Evolutionary conservation across 768 basidiomycete species (phyloP).

Genomic region (Gelatoporia subvermispora): DNA sequence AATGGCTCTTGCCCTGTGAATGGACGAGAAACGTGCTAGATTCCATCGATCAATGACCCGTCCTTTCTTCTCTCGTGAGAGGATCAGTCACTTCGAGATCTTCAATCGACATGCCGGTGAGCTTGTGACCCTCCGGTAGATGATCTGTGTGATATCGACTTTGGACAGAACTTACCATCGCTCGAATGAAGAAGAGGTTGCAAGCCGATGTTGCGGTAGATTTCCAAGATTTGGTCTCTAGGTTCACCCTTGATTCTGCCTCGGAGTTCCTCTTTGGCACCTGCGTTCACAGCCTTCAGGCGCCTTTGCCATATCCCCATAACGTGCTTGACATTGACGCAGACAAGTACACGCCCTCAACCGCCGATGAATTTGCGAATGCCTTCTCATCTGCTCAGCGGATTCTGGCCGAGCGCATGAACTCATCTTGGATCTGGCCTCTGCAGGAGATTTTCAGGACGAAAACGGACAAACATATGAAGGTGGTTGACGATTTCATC

Average conservation of each 20-base stretch:
- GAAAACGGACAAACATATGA: conserved; percentile 28
- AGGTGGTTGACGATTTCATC: conserved; percentile 34
- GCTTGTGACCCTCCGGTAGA: conserved; percentile 23
- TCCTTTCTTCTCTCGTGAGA: conserved; percentile 58
- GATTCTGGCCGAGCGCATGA: conserved; percentile 22
- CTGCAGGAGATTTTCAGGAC: conserved; percentile 33
- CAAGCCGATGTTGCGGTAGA: conserved; percentile 34
- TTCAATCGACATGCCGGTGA: conserved; percentile 52
- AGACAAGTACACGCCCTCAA: not conserved
- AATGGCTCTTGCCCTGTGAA: not conserved
- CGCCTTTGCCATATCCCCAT: conserved; percentile 33
- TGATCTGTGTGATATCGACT: not conserved
- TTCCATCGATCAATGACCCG: conserved; percentile 64
- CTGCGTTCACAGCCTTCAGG: conserved; percentile 32
- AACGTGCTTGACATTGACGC: conserved; percentile 14
- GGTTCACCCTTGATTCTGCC: conserved; percentile 54
- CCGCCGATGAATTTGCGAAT: conserved; percentile 25
- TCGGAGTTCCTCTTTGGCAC: conserved; percentile 51
- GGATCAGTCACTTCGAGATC: conserved; percentile 54
- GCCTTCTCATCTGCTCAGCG: conserved; percentile 37
- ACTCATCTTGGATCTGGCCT: conserved; percentile 35
- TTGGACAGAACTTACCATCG: conserved; percentile 6
- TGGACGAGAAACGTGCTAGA: conserved; percentile 11
- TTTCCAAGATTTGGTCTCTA: conserved; percentile 36
- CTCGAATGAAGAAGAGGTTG: conserved; percentile 30